Base-by-base conservation (phyloP, 2,329 filamentous ascomycete genomes). In the Fusarium irregulare region DNA sequence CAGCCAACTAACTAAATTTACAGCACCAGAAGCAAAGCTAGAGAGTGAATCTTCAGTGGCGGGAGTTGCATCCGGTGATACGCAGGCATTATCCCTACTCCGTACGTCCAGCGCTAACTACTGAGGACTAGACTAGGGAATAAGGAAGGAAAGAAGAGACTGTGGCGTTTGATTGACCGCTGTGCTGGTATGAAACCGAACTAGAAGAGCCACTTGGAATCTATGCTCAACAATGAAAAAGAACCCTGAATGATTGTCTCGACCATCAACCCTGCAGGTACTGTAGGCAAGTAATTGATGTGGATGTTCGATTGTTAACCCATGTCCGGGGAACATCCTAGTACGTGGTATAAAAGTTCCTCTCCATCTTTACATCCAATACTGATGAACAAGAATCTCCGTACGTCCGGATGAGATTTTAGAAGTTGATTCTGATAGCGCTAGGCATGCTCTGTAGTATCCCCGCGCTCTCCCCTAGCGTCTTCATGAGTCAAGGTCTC, bases 21-120 rank as follows among this genome's bases (percentile, higher is more conserved):
- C 60, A 37, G 34, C 34, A n/a, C 6, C 18, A 37, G 34, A n/a
- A 37, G 34, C 58, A 30, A 30, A 47, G 57, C 55, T 56, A 68
- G 30, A 54, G n/a, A 3, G 14, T 28, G 50, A 56, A 57, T 62
- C 63, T 67, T 25, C 42, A 65, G 34, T 40, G 34, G 37, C 45
- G 55, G 55, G 41, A 28, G 25, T 30, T 51, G 28, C 53, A 58
- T 60, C 57, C 27, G 51, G 53, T 48, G 42, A 16, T 13, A 13
- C 44, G 21, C 56, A 62, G 37, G 59, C 45, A 49, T 59, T 12
- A 51, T 51, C 45, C 59, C 30, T 62, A 44, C 45, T 32, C 37
- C 23, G 13, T 51, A 40, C 20, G 13, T 30, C 53, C 41, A 57
- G 41, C 41, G 41, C 21, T 23, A 25, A 25, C 20, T 44, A 44